Percentiles rank a stretch among this genome's conserved stretches.
phyloP scores from a whole-genome alignment of 148 eudicot genomes.

The Diospyros lotus region DNA sequence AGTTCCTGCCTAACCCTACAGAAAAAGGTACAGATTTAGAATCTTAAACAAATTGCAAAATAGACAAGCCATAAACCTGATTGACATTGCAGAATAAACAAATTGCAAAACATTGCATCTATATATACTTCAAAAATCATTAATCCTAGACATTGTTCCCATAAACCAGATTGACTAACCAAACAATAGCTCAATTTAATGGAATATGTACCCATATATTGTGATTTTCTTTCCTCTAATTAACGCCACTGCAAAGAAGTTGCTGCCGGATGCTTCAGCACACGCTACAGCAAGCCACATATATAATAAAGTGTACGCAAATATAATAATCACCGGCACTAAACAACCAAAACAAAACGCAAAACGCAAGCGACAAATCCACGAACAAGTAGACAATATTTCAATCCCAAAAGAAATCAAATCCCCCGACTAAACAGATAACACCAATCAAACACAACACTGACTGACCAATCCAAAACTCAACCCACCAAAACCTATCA shows the following conservation, averaged over 20 bases:
- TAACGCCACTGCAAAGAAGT: neutral
- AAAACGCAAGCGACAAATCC: too few relatives aligned
- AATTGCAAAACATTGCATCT: neutral
- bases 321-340: neutral
- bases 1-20: too few relatives aligned
- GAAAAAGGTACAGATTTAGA: too few relatives aligned
- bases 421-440: neutral
- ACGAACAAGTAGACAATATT: neutral
- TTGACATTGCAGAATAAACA: neutral
- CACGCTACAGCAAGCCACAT: neutral
- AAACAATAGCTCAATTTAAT: neutral
- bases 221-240: neutral
- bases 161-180: neutral
- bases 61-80: neutral
- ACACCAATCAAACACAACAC: slow-evolving; percentile 2
- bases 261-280: neutral
- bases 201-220: neutral
- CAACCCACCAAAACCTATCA: too few relatives aligned
- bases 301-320: neutral
- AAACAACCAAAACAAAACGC: neutral
- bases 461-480: neutral
- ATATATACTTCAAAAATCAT: slow-evolving; percentile 8
- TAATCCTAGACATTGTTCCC: slow-evolving; percentile 21
- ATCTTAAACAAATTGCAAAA: neutral
- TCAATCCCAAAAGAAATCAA: neutral